A percentile compares a stretch with the other conserved stretches of the same genome.
Conservation (phyloP, 164 flowering plant genomes). For the Chimonanthus salicifolius region DNA sequence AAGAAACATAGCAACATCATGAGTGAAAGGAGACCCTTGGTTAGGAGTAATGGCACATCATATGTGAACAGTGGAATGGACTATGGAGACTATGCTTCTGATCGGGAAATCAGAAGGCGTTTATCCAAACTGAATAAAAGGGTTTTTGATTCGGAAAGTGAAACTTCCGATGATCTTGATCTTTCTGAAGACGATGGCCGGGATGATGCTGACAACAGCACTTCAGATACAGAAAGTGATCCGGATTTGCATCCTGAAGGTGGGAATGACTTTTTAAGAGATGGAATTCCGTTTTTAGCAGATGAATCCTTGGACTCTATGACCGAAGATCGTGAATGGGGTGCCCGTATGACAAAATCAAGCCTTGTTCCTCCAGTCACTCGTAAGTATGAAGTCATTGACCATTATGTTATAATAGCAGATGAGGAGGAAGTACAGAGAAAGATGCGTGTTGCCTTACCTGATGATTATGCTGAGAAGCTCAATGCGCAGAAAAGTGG, state of each 20-base stretch:
- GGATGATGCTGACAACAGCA: slow-evolving; percentile 48
- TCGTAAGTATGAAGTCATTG: slow-evolving; percentile 95
- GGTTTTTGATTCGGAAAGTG: slow-evolving; percentile 74
- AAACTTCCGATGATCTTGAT: slow-evolving; percentile 74
- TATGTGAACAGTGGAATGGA: slow-evolving; percentile 33
- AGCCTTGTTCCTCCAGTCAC: slow-evolving; percentile 99
- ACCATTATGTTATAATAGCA: slow-evolving; percentile 75
- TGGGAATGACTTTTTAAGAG: slow-evolving; percentile 35
- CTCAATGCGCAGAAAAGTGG: slow-evolving; percentile 78
- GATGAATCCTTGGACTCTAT: slow-evolving; percentile 59
- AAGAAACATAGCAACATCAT: slow-evolving; percentile 39
- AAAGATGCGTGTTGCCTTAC: slow-evolving; percentile 92
- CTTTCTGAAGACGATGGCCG: slow-evolving; percentile 50
- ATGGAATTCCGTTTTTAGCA: slow-evolving; percentile 28
- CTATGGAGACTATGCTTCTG: slow-evolving; percentile 65
- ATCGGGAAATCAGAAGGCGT: slow-evolving; percentile 70
- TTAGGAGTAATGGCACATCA: slow-evolving; percentile 44
- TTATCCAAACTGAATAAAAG: slow-evolving; percentile 67
- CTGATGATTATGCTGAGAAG: slow-evolving; percentile 90
- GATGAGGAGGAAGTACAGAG: slow-evolving; percentile 88
- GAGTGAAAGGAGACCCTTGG: slow-evolving; percentile 47
- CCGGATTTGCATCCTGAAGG: slow-evolving; percentile 42
- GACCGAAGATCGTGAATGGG: slow-evolving; percentile 96
- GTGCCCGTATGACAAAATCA: slow-evolving; percentile 99
- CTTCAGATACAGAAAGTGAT: slow-evolving; percentile 81